phyloP scores from a whole-genome alignment of 2,329 filamentous ascomycete genomes.

The Pseudocercospora cruenta region DNA sequence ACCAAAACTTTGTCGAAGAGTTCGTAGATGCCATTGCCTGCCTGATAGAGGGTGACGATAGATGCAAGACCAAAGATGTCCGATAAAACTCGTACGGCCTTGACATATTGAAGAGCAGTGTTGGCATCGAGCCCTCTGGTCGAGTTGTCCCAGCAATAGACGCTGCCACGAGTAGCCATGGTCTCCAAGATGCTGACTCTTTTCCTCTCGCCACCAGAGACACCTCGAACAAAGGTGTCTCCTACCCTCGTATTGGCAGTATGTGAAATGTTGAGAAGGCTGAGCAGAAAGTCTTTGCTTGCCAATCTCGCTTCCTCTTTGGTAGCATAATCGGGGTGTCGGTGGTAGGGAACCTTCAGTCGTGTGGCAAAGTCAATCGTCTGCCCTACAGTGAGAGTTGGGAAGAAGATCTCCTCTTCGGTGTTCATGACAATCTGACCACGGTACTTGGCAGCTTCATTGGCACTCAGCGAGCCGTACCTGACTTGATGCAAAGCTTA shows the following conservation, averaged over 20 bases:
- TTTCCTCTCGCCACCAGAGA: slow-evolving; percentile 70
- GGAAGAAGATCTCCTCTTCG: slow-evolving; percentile 56
- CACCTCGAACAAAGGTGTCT: slow-evolving; percentile 66
- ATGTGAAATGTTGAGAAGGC: slow-evolving; percentile 61
- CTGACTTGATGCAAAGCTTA: slow-evolving; percentile 48
- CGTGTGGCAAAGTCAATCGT: slow-evolving; percentile 60
- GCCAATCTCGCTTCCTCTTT: slow-evolving; percentile 41
- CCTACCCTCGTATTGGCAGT: slow-evolving; percentile 68
- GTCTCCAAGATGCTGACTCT: slow-evolving; percentile 69
- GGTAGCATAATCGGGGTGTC: slow-evolving; percentile 30
- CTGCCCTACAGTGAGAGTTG: slow-evolving; percentile 58
- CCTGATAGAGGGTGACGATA: slow-evolving; percentile 69
- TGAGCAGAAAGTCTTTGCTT: slow-evolving; percentile 55
- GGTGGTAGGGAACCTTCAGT: slow-evolving; percentile 52
- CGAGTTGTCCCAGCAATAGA: slow-evolving; percentile 69
- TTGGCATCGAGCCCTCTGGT: slow-evolving; percentile 68
- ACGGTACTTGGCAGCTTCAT: slow-evolving; percentile 47
- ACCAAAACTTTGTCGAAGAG: slow-evolving; percentile 71
- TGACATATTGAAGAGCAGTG: slow-evolving; percentile 57
- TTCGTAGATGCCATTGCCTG: slow-evolving; percentile 69
- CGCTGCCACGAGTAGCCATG: slow-evolving; percentile 58
- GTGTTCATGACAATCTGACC: slow-evolving; percentile 51
- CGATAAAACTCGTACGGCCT: slow-evolving; percentile 64
- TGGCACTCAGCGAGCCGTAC: slow-evolving; percentile 53
- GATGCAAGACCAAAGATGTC: slow-evolving; percentile 62